Evolutionary conservation across 495 filamentous ascomycete species (phyloP), one percentile per base, ranked within the genome.

Genomic region (Schizothecium vesticola): DNA sequence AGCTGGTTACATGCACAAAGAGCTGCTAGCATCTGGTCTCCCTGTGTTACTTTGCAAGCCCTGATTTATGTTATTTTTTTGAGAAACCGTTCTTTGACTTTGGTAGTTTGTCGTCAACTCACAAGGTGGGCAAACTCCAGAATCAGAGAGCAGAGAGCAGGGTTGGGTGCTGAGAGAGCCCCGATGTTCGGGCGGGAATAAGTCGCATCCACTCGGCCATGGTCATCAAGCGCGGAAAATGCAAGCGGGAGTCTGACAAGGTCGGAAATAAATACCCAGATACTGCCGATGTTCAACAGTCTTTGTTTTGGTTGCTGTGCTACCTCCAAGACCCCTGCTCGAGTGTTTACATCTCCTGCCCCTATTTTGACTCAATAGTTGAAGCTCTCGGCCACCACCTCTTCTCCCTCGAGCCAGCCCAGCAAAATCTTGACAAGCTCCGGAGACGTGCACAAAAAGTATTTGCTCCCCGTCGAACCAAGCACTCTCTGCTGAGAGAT

Each of bases 321-420:
- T 51, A 51, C 43, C 13, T n/a, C 19, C 11, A 23, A 11, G 9
- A n/a, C 58, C 58, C 58, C 58, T 59, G 58, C 16, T 9, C 58
- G 13, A 8, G 6, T 56, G 24, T 56, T 64, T 56, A 26, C 33
- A 33, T 26, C 31, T 22, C 22, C 62, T 55, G 25, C 33, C 61
- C 21, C 43, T 64, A 51, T 43, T 58, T 9, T 33, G 4, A 59
- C 64, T 81, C 73, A 92, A 76, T 88, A 93, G 59, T 85, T 83
- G 73, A 94, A 93, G 77, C 89, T 88, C 76, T 93, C 91, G 76
- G 84, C 88, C 22, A 88, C 69, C 33, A 89, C 82, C 13, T 85
- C 82, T 69, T 89, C 86, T 3, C 84, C 88, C 22, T 80, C 78
- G 63, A 92, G 75, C 91, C 91, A 93, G 21, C 75, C 80, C 66